Percentiles rank a stretch among this genome's conserved stretches.
Conservation (phyloP, 441 rosid genomes). For the Syzygium syzygioides region DNA sequence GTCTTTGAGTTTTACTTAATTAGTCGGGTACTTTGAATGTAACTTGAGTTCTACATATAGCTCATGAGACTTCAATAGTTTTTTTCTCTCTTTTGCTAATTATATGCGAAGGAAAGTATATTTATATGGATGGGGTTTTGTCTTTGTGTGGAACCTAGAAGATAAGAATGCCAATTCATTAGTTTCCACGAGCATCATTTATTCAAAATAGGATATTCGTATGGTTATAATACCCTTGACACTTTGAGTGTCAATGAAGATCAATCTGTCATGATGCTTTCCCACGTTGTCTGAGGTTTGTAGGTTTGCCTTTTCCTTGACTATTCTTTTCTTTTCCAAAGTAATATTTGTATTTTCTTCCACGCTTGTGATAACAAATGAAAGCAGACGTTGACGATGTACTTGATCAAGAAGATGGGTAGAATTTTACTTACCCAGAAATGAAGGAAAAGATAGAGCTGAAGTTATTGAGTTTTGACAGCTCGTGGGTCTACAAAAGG, state of each 20-base stretch:
- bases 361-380: neutral
- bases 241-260: neutral
- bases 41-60: slow-evolving; percentile 8
- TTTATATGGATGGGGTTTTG: neutral
- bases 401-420: neutral
- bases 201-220: neutral
- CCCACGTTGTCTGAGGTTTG: neutral
- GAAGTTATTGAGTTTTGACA: neutral
- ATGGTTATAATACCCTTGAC: neutral
- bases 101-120: neutral
- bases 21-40: slow-evolving; percentile 27
- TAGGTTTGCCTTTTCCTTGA: neutral
- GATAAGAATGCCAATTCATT: neutral
- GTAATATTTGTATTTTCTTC: neutral
- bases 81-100: neutral
- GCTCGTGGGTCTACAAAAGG: neutral
- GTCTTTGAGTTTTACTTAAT: neutral
- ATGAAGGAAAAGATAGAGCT: neutral
- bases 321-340: neutral
- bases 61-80: neutral
- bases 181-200: neutral
- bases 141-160: neutral
- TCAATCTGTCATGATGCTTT: neutral
- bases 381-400: neutral
- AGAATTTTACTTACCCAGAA: neutral